A percentile compares a stretch with the other conserved stretches of the same genome.
Conservation (phyloP, 2,329 filamentous ascomycete genomes). For the Arthrobotrys musiformis region DNA sequence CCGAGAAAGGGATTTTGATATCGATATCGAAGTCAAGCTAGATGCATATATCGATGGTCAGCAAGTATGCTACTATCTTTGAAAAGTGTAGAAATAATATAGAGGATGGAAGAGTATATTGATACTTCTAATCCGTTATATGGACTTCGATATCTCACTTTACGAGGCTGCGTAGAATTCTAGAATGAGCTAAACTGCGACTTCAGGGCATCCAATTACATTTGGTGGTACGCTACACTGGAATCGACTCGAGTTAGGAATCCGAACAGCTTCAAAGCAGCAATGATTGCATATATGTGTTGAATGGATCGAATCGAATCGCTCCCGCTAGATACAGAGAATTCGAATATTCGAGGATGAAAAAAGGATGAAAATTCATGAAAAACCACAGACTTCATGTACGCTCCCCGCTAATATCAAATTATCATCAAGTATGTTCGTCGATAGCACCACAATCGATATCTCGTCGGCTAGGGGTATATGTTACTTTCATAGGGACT, state of each 20-base stretch:
- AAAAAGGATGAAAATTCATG: not conserved
- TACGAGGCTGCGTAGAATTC: not conserved
- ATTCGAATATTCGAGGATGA: no score
- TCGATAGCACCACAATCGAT: not conserved
- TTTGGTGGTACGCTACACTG: not conserved
- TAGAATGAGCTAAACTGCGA: no score
- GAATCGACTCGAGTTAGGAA: no score
- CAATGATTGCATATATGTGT: not conserved
- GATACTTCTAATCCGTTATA: not conserved
- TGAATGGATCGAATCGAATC: not conserved
- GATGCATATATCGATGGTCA: no score
- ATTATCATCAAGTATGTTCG: not conserved
- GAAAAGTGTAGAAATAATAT: no score
- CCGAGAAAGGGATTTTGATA: no score
- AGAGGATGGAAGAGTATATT: no score
- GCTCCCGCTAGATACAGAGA: not conserved
- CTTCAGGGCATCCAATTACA: not conserved
- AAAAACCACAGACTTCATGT: not conserved
- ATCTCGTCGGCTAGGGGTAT: no score
- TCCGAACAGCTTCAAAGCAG: not conserved
- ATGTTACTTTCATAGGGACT: no score
- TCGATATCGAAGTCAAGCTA: no score
- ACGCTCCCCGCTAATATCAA: not conserved
- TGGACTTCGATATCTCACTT: not conserved
- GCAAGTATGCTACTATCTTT: no score